Conservation (phyloP, 179 eudicot genomes). For the Sideroxylon spinosum region DNA sequence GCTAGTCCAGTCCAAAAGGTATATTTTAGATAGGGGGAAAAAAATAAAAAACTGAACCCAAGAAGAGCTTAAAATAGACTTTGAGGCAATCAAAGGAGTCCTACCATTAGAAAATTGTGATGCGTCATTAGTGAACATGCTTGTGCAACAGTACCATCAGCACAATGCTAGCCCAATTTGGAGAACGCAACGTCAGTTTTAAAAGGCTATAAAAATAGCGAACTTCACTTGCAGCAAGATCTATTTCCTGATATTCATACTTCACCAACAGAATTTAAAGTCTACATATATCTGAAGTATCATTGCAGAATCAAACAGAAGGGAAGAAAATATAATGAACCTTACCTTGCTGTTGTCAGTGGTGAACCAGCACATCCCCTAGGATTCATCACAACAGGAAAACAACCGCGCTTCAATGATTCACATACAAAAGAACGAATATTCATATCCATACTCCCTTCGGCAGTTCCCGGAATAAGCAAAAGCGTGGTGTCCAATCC, state of each 20-base stretch:
- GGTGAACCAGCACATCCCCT: conserved; percentile 94
- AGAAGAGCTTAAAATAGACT: too few species aligned
- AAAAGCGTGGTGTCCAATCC: conserved; percentile 83
- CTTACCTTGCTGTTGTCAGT: conserved; percentile 72
- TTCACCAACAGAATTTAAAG: not conserved
- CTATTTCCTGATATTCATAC: too few species aligned
- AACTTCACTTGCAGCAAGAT: too few species aligned
- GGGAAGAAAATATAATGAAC: not conserved
- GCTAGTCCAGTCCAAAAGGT: not conserved
- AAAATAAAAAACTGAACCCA: too few species aligned
- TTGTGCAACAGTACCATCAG: too few species aligned
- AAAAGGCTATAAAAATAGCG: not conserved
- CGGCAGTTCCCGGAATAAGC: conserved; percentile 65
- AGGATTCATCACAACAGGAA: conserved; percentile 93
- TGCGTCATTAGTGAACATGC: too few species aligned
- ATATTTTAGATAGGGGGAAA: not conserved
- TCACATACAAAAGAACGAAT: conserved; percentile 55
- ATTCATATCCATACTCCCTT: conserved; percentile 64
- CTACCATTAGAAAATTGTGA: too few species aligned
- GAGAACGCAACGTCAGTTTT: not conserved
- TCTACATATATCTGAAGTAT: not conserved
- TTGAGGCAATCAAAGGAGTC: too few species aligned
- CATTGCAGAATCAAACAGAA: not conserved
- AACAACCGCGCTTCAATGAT: conserved; percentile 63
- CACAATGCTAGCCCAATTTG: conserved; percentile 1